Evolutionary conservation across 805 yeast species (phyloP), one percentile per base, ranked within the genome.

Genomic region (Ogataea chonburiensis): DNA sequence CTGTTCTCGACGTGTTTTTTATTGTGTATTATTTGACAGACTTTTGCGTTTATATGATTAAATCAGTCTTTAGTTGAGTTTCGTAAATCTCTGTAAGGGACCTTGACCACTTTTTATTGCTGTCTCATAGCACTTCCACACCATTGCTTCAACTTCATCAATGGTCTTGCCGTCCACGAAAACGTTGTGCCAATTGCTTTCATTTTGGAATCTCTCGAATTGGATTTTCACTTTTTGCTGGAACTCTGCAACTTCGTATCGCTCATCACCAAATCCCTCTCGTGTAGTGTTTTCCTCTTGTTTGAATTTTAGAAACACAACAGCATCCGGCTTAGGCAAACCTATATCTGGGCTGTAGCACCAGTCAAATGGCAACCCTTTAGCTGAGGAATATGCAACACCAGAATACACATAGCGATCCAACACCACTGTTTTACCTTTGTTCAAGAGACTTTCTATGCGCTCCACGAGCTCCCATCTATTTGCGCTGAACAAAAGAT

Each of bases 341-440:
- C 98, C 98, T 17, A 60, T 62, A 50, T 93, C 98, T 1, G 96
- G 93, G 19, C 67, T 63, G 13, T 71, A 62, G 47, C 96, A 83
- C 98, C 98, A 93, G 6, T 76, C 68, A 21, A 71, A 56, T 45
- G 77, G 77, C 55, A 81, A 58, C 1, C 80, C 85, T 58, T 93
- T 91, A 6, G 98, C 96, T 1, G 85, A 69, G 1, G 96, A 81
- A 55, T 91, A 93, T 5, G 96, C 96, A 3, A 88, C 76, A 0
- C 99, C 98, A 0, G 97, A 87, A 53, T 86, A 91, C 4, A 85
- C 82, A 53, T 91, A 93, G 46, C 99, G 67, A 56, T 93, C 99
- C 39, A 89, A 58, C 0, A 93, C 68, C 1, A 93, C 71, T 34
- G 70, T 68, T 9, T 54, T 55, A 1, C 96, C 96, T 0, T 56